Evolutionary conservation across 176 grass and related monocot genomes (phyloP), one percentile per base, ranked within the genome.

Genomic region (Oryza officinalis): DNA sequence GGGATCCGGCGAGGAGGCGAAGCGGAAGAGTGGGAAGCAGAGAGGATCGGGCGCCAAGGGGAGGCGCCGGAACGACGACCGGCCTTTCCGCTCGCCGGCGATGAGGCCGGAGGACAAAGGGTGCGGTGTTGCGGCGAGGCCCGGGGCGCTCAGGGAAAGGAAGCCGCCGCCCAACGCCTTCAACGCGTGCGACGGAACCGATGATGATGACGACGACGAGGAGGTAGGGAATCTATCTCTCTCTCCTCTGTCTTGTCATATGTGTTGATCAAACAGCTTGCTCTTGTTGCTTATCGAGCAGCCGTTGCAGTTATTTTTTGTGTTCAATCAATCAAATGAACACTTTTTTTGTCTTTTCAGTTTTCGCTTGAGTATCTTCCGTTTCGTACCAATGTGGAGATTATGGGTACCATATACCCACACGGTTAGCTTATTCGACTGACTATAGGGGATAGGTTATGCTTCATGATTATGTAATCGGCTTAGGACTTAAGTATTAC

Each of bases 111-210:
- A 57, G 22, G 81, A 76, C 15, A n/a, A 57, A 38, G 72, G 3
- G 44, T 44, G 30, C 44, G 82, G 63, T 22, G 72, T 76, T n/a
- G 71, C 44, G 82, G 22, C 82, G 4, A 45, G 63, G 72, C 9
- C 52, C 28, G 46, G 46, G 46, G 46, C 46, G 46, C 46, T 49
- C 49, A 32, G 71, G 27, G 41, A 49, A 3, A 64, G 40, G 61
- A 63, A 44, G 71, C 71, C 61, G 22, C 17, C 71, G 40, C 0
- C 71, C 43, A n/a, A 50, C 13, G 41, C 71, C 11, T 67, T 12
- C 61, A 27, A 27, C 43, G 43, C 33, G 9, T 0, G 7, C 28
- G 60, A 20, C 43, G 20, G 9, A 44, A 22, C 18, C 22, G 54
- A 10, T 14, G 63, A 76, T 27, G 35, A 74, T 5, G 61, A 75